Evolutionary conservation across 2,329 filamentous ascomycete genomes (phyloP).

Genomic region (Fusarium bactridioides): DNA sequence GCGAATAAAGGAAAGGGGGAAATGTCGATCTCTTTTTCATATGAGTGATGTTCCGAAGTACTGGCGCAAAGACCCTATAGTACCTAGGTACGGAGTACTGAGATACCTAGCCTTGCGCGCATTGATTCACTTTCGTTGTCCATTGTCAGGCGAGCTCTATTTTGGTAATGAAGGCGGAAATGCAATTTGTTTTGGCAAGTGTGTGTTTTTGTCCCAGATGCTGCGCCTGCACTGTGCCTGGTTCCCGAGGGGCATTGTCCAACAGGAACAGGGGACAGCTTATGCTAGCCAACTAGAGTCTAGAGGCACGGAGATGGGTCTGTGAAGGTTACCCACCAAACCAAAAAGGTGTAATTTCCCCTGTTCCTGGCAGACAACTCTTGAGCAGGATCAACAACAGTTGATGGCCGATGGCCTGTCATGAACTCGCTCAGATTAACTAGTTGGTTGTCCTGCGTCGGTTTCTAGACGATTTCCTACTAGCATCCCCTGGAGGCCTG

Average conservation of each 20-base stretch:
- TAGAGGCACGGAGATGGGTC: constrained; percentile 9
- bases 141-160: neutral
- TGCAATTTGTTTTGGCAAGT: constrained; percentile 27
- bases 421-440: neutral
- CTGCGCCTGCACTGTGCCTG: constrained; percentile 1
- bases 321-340: constrained; percentile 2
- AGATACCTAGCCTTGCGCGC: neutral
- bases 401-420: neutral
- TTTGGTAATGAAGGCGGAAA: neutral
- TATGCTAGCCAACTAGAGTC: constrained; percentile 4
- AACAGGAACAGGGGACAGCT: constrained; percentile 3
- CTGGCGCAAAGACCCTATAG: neutral
- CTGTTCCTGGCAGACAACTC: constrained; percentile 3
- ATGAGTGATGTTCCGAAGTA: constrained; percentile 3
- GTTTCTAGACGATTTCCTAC: neutral
- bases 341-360: constrained; percentile 29
- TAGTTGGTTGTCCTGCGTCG: neutral
- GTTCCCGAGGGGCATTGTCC: constrained; percentile 10
- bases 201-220: neutral
- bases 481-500: constrained; percentile 2
- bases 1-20: constrained; percentile 17
- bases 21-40: constrained; percentile 31
- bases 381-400: constrained; percentile 2
- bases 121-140: neutral
- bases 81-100: neutral